These are phyloP conservation scores for Schizosaccharomyces lindneri DNA, from an alignment of 805 yeast genomes.

Conservation along the genomic window DNA sequence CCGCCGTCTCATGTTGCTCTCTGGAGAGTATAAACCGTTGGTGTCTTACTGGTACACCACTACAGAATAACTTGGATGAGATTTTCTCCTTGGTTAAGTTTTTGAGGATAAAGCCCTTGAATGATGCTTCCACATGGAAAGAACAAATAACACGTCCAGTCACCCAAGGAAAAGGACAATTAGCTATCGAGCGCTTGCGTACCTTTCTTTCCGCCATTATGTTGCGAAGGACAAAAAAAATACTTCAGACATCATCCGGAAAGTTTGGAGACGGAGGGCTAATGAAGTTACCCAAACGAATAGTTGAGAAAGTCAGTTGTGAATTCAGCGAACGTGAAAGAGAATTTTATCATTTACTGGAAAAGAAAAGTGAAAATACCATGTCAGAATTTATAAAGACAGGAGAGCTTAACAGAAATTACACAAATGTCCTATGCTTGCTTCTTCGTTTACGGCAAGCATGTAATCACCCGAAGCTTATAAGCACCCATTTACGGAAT, in stretches of 20 bases:
- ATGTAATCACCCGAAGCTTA: constrained; percentile 8
- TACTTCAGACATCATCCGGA: constrained; percentile 9
- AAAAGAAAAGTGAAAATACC: constrained; percentile 14
- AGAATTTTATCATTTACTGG: constrained; percentile 32
- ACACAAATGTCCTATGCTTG: constrained; percentile 41
- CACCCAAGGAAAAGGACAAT: constrained; percentile 7
- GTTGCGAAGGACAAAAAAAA: constrained; percentile 23
- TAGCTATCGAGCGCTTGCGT: constrained; percentile 11
- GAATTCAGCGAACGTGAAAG: constrained; percentile 30
- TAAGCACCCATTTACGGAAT: constrained; percentile 15
- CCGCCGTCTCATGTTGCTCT: constrained; percentile 22
- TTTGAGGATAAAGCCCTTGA: constrained; percentile 12
- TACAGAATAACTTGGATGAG: constrained; percentile 32
- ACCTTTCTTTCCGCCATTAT: constrained; percentile 15
- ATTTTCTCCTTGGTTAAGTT: constrained; percentile 26
- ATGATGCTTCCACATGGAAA: constrained; percentile 10
- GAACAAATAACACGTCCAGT: constrained; percentile 11
- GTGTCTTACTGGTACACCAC: constrained; percentile 42
- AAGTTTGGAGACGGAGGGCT: constrained; percentile 5
- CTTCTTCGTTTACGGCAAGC: constrained; percentile 53
- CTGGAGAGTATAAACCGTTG: constrained; percentile 24
- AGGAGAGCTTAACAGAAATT: constrained; percentile 14
- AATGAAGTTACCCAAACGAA: constrained; percentile 21
- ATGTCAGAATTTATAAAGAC: constrained; percentile 16
- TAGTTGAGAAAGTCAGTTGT: constrained; percentile 16